A percentile compares a stretch with the other conserved stretches of the same genome.
phyloP scores from a whole-genome alignment of 2,329 filamentous ascomycete species.

The Claviceps quebecensis region DNA sequence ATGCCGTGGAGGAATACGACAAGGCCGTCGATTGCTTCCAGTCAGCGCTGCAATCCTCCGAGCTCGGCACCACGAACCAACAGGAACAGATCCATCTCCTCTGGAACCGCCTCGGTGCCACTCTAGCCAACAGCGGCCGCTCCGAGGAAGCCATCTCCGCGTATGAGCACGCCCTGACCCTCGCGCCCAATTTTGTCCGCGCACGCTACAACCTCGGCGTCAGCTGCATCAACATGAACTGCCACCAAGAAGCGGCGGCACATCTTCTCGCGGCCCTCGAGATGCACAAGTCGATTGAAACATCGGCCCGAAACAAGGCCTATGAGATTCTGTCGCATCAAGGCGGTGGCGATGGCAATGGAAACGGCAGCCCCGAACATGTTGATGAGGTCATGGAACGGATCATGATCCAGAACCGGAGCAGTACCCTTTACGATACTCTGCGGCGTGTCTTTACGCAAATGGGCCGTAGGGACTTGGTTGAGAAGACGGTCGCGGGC shows the following conservation, averaged over 20 bases:
- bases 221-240: slow-evolving; percentile 93
- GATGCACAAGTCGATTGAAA: slow-evolving; percentile 92
- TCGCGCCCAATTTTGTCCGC: slow-evolving; percentile 92
- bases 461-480: slow-evolving; percentile 81
- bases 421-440: slow-evolving; percentile 93
- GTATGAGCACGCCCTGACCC: slow-evolving; percentile 79
- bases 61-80: slow-evolving; percentile 71
- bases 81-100: slow-evolving; percentile 80
- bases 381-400: slow-evolving; percentile 65
- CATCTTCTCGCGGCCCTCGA: slow-evolving; percentile 83
- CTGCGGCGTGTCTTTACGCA: slow-evolving; percentile 87
- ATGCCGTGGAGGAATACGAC: slow-evolving; percentile 93
- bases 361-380: background rate
- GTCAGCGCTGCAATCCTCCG: slow-evolving; percentile 72
- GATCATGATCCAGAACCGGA: slow-evolving; percentile 89
- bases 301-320: slow-evolving; percentile 68
- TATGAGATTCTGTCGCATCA: slow-evolving; percentile 58
- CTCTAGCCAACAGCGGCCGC: slow-evolving; percentile 84
- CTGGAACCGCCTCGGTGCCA: slow-evolving; percentile 94
- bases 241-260: slow-evolving; percentile 81
- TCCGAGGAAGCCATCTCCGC: slow-evolving; percentile 93
- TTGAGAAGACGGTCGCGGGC: slow-evolving; percentile 73
- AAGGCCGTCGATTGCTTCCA: slow-evolving; percentile 99
- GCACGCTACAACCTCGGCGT: slow-evolving; percentile 95
- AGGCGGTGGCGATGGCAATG: slow-evolving; percentile 14